Evolutionary conservation across 257 asterid genomes (phyloP).

Genomic region (Eucommia ulmoides): DNA sequence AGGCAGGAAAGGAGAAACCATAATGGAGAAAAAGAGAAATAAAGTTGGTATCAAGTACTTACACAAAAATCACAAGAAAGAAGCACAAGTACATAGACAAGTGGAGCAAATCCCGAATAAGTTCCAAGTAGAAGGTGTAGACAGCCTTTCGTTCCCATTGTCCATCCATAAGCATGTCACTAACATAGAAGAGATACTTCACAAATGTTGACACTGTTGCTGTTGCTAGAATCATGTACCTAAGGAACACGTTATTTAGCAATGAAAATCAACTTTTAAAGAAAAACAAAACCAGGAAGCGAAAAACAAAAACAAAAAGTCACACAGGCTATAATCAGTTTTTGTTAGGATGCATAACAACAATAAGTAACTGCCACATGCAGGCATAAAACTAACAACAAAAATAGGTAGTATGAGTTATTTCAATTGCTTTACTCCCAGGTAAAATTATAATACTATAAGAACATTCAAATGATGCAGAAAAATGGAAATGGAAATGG

Average conservation of each 20-base stretch:
- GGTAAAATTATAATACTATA: no score
- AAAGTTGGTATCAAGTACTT: constrained; percentile 22
- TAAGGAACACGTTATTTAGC: constrained; percentile 15
- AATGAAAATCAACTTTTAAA: background rate
- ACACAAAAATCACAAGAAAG: constrained; percentile 92
- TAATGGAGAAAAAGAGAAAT: no score
- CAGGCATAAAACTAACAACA: no score
- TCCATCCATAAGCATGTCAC: constrained; percentile 97
- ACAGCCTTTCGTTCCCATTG: constrained; percentile 98
- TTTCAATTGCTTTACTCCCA: no score
- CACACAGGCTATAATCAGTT: no score
- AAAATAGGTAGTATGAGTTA: no score
- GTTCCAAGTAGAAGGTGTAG: constrained; percentile 90
- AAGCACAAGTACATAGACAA: constrained; percentile 92
- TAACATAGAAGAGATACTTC: constrained; percentile 69
- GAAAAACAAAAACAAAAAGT: background rate
- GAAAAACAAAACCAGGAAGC: background rate
- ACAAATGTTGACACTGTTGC: constrained; percentile 72
- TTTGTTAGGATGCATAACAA: no score
- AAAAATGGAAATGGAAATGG: no score
- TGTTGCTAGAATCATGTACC: constrained; percentile 91
- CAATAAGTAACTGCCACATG: no score
- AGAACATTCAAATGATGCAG: no score
- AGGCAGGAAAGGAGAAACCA: no score
- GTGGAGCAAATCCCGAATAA: constrained; percentile 77